A percentile compares a stretch with the other conserved stretches of the same genome.
phyloP scores from a whole-genome alignment of 108 stramenopile genomes.

The Cyclostephanos tholiformis region DNA sequence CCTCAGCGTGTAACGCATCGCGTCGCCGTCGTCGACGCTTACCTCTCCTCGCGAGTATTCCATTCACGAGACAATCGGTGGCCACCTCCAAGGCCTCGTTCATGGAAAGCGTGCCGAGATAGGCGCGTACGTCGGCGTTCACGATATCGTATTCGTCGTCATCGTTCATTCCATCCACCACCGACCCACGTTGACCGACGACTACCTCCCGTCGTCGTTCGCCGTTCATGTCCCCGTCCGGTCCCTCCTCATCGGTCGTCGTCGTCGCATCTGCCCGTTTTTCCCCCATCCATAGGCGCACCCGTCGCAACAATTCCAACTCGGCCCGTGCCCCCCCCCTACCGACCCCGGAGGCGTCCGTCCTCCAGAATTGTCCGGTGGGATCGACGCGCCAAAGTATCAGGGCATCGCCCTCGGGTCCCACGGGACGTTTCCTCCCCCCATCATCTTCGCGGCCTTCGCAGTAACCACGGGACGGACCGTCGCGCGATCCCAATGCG shows the following conservation, averaged over 20 bases:
- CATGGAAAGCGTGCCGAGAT: conserved; percentile 28
- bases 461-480: neutral
- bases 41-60: conserved; percentile 30
- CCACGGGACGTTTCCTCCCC: neutral
- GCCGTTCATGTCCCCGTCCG: neutral
- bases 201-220: neutral
- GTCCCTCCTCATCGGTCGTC: neutral
- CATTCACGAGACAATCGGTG: conserved; percentile 44
- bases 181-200: neutral
- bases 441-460: neutral
- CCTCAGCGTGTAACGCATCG: neutral
- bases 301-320: conserved; percentile 38
- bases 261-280: neutral
- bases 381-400: conserved; percentile 76
- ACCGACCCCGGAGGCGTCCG: conserved; percentile 66
- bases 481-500: conserved; percentile 49
- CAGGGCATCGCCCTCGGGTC: conserved; percentile 7
- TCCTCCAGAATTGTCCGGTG: conserved; percentile 84
- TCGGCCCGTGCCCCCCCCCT: conserved; percentile 52
- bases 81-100: conserved; percentile 45
- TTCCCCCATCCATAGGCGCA: conserved; percentile 19
- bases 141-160: neutral
- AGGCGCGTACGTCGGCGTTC: conserved; percentile 37
- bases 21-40: neutral
- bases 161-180: neutral